phyloP scores from a whole-genome alignment of 805 yeast genomes.

The Lipomyces sp. region DNA sequence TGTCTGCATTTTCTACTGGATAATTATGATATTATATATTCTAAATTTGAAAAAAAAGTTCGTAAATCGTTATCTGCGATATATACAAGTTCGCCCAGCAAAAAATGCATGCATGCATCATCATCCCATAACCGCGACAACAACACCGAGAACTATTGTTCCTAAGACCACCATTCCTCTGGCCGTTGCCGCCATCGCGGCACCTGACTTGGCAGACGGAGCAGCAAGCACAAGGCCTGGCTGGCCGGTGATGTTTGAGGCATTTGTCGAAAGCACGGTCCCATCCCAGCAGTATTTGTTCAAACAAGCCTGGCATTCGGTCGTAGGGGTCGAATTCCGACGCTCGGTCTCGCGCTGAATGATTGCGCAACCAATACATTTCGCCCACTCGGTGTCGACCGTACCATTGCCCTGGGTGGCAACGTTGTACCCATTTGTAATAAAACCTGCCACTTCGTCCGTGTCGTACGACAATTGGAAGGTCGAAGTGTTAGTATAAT shows the following conservation, averaged over 20 bases:
- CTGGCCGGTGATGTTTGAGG: slow-evolving; percentile 18
- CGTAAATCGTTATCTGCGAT: too few species aligned
- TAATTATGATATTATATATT: too few species aligned
- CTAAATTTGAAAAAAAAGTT: too few species aligned
- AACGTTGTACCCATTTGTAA: slow-evolving; percentile 77
- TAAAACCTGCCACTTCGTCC: slow-evolving; percentile 62
- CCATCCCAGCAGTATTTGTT: slow-evolving; percentile 82
- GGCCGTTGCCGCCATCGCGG: neutral
- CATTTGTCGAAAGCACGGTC: slow-evolving; percentile 27
- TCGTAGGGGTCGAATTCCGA: slow-evolving; percentile 60
- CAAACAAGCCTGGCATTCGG: slow-evolving; percentile 77
- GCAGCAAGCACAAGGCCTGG: slow-evolving; percentile 12
- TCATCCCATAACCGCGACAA: slow-evolving; percentile 3
- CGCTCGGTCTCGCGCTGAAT: slow-evolving; percentile 82
- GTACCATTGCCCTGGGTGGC: slow-evolving; percentile 73
- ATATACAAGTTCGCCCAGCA: too few species aligned
- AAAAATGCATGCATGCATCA: too few species aligned
- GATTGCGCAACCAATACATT: slow-evolving; percentile 85
- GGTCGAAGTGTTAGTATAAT: slow-evolving; percentile 71
- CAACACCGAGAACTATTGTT: neutral
- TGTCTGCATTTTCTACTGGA: neutral
- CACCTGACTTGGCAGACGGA: neutral
- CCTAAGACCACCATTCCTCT: neutral
- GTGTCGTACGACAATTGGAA: slow-evolving; percentile 66
- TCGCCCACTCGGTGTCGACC: slow-evolving; percentile 67